phyloP scores from a whole-genome alignment of 2,329 filamentous ascomycete genomes.

The Pseudogymnoascus sp. region DNA sequence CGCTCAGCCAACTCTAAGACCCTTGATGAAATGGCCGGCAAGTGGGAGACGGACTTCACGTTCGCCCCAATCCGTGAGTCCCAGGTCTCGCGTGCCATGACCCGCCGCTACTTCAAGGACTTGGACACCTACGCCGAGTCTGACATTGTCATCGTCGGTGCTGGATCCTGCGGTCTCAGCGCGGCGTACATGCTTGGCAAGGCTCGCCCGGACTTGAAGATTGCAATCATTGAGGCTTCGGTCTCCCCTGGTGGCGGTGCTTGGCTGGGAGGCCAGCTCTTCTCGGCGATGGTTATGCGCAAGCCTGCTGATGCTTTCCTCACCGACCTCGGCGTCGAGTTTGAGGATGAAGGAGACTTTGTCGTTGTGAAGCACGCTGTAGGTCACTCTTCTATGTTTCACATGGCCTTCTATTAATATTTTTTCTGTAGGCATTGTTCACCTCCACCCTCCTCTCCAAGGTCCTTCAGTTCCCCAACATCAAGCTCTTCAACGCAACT shows the following conservation, averaged over 20 bases:
- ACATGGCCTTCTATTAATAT: background rate
- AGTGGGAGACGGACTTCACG: constrained; percentile 68
- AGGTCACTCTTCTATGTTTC: constrained; percentile 15
- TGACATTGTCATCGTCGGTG: constrained; percentile 89
- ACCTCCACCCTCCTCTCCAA: constrained; percentile 80
- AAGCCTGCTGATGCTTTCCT: constrained; percentile 86
- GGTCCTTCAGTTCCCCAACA: constrained; percentile 78
- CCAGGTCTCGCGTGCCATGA: constrained; percentile 91
- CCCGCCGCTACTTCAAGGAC: constrained; percentile 84
- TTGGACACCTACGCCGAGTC: constrained; percentile 85
- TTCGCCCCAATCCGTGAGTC: constrained; percentile 87
- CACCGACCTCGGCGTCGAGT: constrained; percentile 72
- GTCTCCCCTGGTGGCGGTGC: constrained; percentile 84
- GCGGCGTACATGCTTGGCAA: constrained; percentile 79
- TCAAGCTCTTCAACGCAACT: constrained; percentile 96
- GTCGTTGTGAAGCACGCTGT: constrained; percentile 87
- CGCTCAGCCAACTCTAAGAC: constrained; percentile 34
- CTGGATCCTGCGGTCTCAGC: constrained; percentile 80
- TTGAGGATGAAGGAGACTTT: constrained; percentile 80
- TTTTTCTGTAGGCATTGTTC: constrained; percentile 57
- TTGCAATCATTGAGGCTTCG: constrained; percentile 82
- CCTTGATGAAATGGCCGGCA: constrained; percentile 60
- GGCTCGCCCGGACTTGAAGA: constrained; percentile 81
- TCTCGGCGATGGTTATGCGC: constrained; percentile 92
- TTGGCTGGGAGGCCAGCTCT: constrained; percentile 90